Base-by-base conservation (phyloP, 2,329 filamentous ascomycete genomes). In the Penicillium sp. region DNA sequence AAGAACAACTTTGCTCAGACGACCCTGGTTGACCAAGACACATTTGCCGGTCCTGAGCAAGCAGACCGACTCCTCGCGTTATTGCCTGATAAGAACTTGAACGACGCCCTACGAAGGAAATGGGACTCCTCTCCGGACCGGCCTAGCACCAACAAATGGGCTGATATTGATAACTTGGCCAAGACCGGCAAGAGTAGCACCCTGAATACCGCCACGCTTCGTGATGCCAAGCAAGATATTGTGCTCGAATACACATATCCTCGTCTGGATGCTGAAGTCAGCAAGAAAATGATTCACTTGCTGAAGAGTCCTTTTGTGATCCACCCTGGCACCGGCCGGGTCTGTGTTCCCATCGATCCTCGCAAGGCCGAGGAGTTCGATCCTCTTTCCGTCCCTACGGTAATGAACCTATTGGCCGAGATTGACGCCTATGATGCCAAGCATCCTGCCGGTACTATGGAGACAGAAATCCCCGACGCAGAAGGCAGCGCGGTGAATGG, bases 171-270 rank as follows among this genome's bases (percentile, higher is more conserved):
- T 62, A 74, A 81, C 1, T 65, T 95, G 9, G 93, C 91, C 32
- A 87, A 87, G 65, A 80, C 82, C 1, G 85, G 86, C 21, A 80
- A 80, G 18, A 81, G 81, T 60, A 84, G 81, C 58, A 75, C 77
- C 7, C 77, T 95, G n/a, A 83, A 93, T 53, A 67, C 81, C 0
- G 80, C 77, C 48, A 80, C 83, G 2, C 76, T 98, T 9, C 77
- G 85, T 7, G 87, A 96, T 57, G 88, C 89, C 15, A 97, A 96
- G 69, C 89, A 96, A 64, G 93, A 97, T 61, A 86, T 98, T 47
- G 83, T 97, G 3, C 79, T 98, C 19, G 93, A 98, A 69, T 97
- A 98, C 70, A 96, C 93, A 5, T 98, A 98, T 67, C 93, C 93
- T 3, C 84, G 93, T 26, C 85, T 98, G 39, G 93, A 98, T 74